Evolutionary conservation across 768 basidiomycete species (phyloP).

Genomic region (Leccinum aurantiacum): DNA sequence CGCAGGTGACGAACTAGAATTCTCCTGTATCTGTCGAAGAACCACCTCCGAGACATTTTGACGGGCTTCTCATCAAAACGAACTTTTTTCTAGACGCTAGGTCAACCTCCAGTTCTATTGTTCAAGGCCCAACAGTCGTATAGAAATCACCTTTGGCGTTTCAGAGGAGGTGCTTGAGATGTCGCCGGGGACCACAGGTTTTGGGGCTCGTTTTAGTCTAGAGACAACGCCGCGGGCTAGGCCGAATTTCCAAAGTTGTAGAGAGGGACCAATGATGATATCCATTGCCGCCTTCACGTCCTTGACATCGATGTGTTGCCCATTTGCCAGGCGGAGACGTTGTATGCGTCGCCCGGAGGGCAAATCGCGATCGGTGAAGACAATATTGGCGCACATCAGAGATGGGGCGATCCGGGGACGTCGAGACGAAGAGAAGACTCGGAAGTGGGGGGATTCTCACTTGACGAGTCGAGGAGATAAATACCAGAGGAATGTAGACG

Average conservation of each 20-base stretch:
- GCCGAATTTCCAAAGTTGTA: constrained; percentile 22
- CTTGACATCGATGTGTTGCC: constrained; percentile 17
- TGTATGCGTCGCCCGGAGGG: constrained; percentile 8
- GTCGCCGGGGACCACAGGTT: constrained; percentile 6
- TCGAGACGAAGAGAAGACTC: not conserved
- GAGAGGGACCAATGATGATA: constrained; percentile 24
- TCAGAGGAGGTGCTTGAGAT: constrained; percentile 9
- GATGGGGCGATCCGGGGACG: not conserved
- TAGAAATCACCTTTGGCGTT: constrained; percentile 19
- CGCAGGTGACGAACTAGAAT: constrained; percentile 15
- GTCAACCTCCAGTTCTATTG: constrained; percentile 4
- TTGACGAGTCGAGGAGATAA: constrained; percentile 7
- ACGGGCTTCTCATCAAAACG: constrained; percentile 29
- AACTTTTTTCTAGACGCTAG: constrained; percentile 18
- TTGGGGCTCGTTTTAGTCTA: constrained; percentile 11
- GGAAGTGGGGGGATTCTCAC: constrained; percentile 1
- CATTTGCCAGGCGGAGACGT: constrained; percentile 11
- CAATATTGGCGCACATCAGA: constrained; percentile 15
- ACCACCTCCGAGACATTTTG: constrained; percentile 20
- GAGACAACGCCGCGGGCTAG: constrained; percentile 7
- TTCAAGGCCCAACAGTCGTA: not conserved
- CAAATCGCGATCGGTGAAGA: constrained; percentile 2
- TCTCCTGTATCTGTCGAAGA: constrained; percentile 19
- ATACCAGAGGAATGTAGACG: constrained; percentile 3
- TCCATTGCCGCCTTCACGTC: constrained; percentile 16